These are phyloP conservation scores for Erucastrum elatum DNA, from an alignment of 345 rosid species.

Conservation along the genomic window DNA sequence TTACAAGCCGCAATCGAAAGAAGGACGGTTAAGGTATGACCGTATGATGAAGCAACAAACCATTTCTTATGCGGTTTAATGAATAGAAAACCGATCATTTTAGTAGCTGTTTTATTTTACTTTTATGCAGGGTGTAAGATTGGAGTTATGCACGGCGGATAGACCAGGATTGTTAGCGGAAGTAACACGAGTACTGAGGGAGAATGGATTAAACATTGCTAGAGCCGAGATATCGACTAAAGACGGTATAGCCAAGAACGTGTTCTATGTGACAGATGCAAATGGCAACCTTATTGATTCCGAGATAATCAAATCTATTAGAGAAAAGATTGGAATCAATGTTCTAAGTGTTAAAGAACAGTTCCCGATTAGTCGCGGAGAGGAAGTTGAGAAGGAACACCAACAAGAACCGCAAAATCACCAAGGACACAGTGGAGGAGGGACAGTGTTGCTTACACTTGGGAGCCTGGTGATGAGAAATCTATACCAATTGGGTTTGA, in stretches of 20 bases:
- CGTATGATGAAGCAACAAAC: not conserved
- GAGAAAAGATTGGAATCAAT: constrained; percentile 65
- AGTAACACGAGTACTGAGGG: constrained; percentile 79
- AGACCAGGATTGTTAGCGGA: constrained; percentile 73
- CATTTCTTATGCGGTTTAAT: not conserved
- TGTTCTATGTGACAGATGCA: constrained; percentile 80
- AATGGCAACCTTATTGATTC: constrained; percentile 63
- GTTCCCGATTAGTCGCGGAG: constrained; percentile 47
- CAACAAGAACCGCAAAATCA: constrained; percentile 35
- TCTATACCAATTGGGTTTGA: constrained; percentile 85
- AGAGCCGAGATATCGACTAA: constrained; percentile 84
- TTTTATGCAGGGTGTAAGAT: constrained; percentile 64
- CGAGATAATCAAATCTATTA: constrained; percentile 60
- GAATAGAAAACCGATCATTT: not conserved
- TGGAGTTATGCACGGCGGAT: constrained; percentile 66
- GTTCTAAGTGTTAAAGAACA: constrained; percentile 65
- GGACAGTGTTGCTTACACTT: constrained; percentile 75
- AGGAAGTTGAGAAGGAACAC: constrained; percentile 53
- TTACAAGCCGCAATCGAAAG: constrained; percentile 83
- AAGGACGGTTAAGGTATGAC: constrained; percentile 72
- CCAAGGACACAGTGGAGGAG: constrained; percentile 35
- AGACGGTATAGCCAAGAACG: constrained; percentile 52
- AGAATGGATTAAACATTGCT: constrained; percentile 82
- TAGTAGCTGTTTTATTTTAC: not conserved
- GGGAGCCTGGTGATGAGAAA: constrained; percentile 86